Evolutionary conservation across 2,329 filamentous ascomycete species (phyloP), one percentile per base, ranked within the genome.

Genomic region (Erysiphe neolycopersici): DNA sequence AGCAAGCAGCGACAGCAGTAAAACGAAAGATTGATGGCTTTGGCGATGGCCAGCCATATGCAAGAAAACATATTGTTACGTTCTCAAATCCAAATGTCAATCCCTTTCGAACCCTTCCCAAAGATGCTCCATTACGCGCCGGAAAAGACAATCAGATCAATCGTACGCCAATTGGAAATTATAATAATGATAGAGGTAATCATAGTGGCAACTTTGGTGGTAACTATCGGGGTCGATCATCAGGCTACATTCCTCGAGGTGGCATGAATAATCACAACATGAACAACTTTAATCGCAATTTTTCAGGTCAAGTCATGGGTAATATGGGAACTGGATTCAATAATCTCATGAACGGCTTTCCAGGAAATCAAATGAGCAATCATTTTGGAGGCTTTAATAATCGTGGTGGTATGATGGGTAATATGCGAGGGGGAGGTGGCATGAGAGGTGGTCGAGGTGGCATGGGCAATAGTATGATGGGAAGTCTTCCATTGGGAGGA

Each of bases 81-180:
- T 94, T 84, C 63, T 79, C 79, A 43, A 77, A 73, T 49, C 75
- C 83, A 0, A 69, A 72, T 41, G 67, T 70, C 50, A 95, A 95
- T 58, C 84, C 85, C 0, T 95, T 92, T 69, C 77, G 79, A 50
- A 94, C 84, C 0, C 63, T 91, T 4, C 85, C 84, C 16, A 93
- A 93, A 62, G 85, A 93, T 57, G 77, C 79, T 0, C 83, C 81
- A 0, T 68, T 70, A 52, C 72, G 80, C 26, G 66, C 65, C 46
- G 76, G 68, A 33, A 76, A 82, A 55, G 71, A 76, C 38, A 63
- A 65, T 38, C 53, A 53, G 65, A 49, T 71, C 47, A 73, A 73
- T 43, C 66, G 72, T 29, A 58, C 64, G 45, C 58, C 62, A 30
- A 56, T 66, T 41, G 62, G 65, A 39, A 59, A 60, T 44, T 71